Conservation (phyloP, 2,329 filamentous ascomycete species). For the Cladobotryum protrusum region DNA sequence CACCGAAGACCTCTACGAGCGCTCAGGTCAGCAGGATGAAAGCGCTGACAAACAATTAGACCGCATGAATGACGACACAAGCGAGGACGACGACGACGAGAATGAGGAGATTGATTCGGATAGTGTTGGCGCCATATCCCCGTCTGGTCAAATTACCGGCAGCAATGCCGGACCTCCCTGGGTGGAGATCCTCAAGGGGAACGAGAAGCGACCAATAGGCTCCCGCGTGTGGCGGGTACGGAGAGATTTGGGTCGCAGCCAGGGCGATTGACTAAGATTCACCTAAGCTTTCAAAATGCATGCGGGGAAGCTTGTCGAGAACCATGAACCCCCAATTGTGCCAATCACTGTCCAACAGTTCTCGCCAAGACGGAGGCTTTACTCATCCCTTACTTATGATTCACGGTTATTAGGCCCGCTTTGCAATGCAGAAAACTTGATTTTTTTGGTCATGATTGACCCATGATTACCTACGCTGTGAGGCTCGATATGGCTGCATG, state of each 20-base stretch:
- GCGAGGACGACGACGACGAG: conserved; percentile 25
- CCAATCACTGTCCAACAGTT: background rate
- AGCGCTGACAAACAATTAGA: conserved; percentile 21
- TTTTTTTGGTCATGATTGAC: conserved; percentile 5
- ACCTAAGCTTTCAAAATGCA: background rate
- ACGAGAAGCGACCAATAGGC: conserved; percentile 50
- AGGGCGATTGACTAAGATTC: conserved; percentile 9
- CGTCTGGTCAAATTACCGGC: background rate
- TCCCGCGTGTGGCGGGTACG: conserved; percentile 59
- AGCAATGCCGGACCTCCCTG: conserved; percentile 36
- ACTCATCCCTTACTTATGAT: background rate
- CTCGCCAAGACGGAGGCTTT: background rate
- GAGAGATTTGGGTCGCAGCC: conserved; percentile 47
- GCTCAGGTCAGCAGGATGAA: conserved; percentile 25
- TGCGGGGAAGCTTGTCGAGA: background rate
- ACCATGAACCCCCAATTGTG: too few species aligned
- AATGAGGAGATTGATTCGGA: background rate
- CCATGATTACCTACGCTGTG: conserved; percentile 5
- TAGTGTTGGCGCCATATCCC: background rate
- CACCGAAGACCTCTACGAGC: conserved; percentile 52
- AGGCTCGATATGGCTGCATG: background rate
- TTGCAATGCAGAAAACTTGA: background rate
- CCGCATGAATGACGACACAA: conserved; percentile 29
- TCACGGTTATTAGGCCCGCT: background rate
- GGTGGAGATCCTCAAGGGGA: conserved; percentile 52